Conservation (phyloP, 768 basidiomycete species). For the Hygrocybe punicea region DNA sequence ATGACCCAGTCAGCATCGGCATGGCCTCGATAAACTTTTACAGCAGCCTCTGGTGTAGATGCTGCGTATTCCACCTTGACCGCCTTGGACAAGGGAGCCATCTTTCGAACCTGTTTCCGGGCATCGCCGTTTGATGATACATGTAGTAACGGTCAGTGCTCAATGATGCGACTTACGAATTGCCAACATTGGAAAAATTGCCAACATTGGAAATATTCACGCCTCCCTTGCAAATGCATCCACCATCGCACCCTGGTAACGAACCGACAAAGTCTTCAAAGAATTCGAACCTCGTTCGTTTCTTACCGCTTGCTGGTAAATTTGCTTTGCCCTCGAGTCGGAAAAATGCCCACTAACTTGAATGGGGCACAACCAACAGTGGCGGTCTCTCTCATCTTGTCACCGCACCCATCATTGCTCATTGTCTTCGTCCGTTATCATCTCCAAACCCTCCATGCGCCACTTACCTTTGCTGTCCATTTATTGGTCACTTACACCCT, state of each 20-base stretch:
- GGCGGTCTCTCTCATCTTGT: conserved; percentile 51
- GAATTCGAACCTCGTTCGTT: background rate
- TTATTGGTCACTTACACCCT: conserved; percentile 59
- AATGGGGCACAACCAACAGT: background rate
- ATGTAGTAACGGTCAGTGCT: too few species aligned
- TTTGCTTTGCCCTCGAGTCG: background rate
- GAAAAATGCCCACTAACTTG: background rate
- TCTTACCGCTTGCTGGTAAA: background rate
- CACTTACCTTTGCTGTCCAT: conserved; percentile 50
- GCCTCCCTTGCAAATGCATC: too few species aligned
- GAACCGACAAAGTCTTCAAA: too few species aligned
- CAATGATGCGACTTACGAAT: too few species aligned
- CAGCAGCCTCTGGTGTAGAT: conserved; percentile 12
- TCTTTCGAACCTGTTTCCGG: conserved; percentile 7
- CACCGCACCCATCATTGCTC: conserved; percentile 72
- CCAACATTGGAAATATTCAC: too few species aligned
- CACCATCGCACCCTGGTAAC: too few species aligned
- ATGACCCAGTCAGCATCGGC: conserved; percentile 48
- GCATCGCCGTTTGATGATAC: too few species aligned
- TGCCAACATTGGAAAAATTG: too few species aligned
- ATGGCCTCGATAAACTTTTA: conserved; percentile 33
- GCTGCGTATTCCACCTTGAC: conserved; percentile 21
- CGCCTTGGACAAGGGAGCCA: conserved; percentile 43
- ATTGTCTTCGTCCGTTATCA: conserved; percentile 67
- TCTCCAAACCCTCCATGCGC: conserved; percentile 49